Base-by-base conservation (phyloP, 257 asterid genomes). In the Ilex asprella region DNA sequence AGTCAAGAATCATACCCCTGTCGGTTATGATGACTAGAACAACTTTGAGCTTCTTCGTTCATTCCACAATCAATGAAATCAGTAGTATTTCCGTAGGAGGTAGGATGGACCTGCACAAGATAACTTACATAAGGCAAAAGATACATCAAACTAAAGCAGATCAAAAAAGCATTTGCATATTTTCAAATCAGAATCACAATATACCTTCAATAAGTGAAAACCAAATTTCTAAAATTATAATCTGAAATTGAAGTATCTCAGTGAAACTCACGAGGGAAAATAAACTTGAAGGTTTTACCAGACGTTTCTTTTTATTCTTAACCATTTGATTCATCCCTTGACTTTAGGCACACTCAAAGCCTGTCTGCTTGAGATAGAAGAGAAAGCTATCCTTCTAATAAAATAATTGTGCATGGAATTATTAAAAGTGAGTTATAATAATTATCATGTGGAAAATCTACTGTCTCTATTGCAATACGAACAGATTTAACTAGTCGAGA, bases 41-140 rank as follows among this genome's bases (percentile, higher is more conserved):
- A 69, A 68, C 76, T 80, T 61, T 67, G 78, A 65, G 68, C 65
- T 52, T 80, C 86, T 61, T 74, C 81, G 7, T 50, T 67, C 29
- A 75, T 47, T 13, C 75, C 59, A 59, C 65, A 51, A 49, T 66
- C 59, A 57, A 50, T 58, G 32, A 75, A 65, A 71, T 72, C 77
- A 32, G 70, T 5, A 31, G 73, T 74, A 44, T 60, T 67, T 58
- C 67, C 82, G 60, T 16, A 53, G 56, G 30, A 53, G 7, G 65
- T 52, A 16, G 70, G 62, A 63, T 58, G 70, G 65, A 73, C 78
- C 81, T 80, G 74, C 58, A 67, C 13, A 55, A 54, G 64, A 10
- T 56, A 62, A 67, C 43, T 31, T 68, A 60, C 16, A 62, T 9
- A 59, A 12, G 60, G 39, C 58, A 51, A 29, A 46, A 39, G 31